phyloP scores from a whole-genome alignment of 2,329 filamentous ascomycete species.

The Trichophyton mentagrophytes region DNA sequence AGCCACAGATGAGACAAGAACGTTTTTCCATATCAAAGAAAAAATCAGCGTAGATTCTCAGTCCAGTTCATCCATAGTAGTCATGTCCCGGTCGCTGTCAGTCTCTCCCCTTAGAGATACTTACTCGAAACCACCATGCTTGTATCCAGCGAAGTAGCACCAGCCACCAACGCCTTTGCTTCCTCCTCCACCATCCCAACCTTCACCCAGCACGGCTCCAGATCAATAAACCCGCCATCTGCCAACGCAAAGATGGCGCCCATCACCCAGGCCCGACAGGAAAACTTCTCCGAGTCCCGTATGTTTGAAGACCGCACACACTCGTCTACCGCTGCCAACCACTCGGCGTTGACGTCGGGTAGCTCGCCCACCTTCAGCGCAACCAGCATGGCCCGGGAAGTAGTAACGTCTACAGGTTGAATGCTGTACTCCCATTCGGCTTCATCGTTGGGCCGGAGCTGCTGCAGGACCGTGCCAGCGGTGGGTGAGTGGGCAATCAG shows the following conservation, averaged over 20 bases:
- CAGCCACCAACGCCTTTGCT: constrained; percentile 5
- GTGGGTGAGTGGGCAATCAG: constrained; percentile 9
- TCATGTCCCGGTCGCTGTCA: background rate
- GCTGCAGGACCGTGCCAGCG: constrained; percentile 10
- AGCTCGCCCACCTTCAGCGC: constrained; percentile 12
- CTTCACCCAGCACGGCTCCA: constrained; percentile 12
- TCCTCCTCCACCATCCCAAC: constrained; percentile 10
- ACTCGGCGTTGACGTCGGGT: constrained; percentile 10
- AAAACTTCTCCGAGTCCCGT: constrained; percentile 2
- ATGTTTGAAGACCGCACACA: background rate
- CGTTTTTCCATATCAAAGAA: no score
- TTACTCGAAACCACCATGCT: background rate
- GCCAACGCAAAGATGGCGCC: constrained; percentile 12
- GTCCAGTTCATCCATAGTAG: background rate
- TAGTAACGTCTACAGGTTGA: background rate
- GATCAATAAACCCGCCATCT: constrained; percentile 11
- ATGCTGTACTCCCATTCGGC: constrained; percentile 6
- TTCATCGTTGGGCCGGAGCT: constrained; percentile 3
- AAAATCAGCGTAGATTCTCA: background rate
- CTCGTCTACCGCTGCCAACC: constrained; percentile 10
- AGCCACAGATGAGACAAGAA: no score
- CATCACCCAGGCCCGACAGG: constrained; percentile 12
- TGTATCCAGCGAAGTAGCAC: background rate
- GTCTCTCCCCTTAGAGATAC: background rate
- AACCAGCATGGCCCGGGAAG: constrained; percentile 4